phyloP scores from a whole-genome alignment of 495 filamentous ascomycete genomes.

The Chaetomium tenue region DNA sequence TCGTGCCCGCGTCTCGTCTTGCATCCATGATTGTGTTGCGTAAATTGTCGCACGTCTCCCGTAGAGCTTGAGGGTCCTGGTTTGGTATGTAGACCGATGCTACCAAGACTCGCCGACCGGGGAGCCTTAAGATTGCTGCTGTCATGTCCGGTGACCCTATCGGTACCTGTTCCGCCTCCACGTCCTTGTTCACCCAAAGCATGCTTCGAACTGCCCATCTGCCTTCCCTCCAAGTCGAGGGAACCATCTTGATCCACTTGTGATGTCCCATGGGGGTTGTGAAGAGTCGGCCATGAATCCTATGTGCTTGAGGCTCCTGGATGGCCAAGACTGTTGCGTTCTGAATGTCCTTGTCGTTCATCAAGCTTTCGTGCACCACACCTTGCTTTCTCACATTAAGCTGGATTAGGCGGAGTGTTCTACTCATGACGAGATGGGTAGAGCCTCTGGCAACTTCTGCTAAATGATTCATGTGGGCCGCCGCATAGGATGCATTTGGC shows the following conservation, averaged over 20 bases:
- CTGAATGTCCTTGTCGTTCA: conserved; percentile 9
- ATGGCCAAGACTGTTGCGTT: conserved; percentile 6
- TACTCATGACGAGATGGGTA: conserved; percentile 7
- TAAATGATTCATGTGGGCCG: conserved; percentile 11
- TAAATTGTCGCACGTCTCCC: not conserved
- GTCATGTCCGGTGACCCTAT: conserved; percentile 3
- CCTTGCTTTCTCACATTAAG: conserved; percentile 6
- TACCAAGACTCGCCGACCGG: conserved; percentile 7
- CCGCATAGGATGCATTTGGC: conserved; percentile 3
- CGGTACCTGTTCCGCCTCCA: conserved; percentile 4
- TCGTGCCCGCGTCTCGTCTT: conserved; percentile 13
- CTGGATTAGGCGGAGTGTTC: not conserved
- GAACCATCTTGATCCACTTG: conserved; percentile 10
- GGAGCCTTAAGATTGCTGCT: conserved; percentile 8
- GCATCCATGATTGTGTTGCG: not conserved
- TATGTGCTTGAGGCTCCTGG: conserved; percentile 7
- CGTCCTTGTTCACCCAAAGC: conserved; percentile 5
- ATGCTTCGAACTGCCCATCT: conserved; percentile 6
- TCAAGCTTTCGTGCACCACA: conserved; percentile 7
- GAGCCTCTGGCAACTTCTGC: conserved; percentile 3
- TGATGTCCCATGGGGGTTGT: conserved; percentile 12
- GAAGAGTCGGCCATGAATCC: conserved; percentile 5
- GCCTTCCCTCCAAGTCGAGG: conserved; percentile 1
- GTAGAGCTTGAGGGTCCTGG: not conserved
- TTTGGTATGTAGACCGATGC: conserved; percentile 19